A percentile compares a stretch with the other conserved stretches of the same genome.
Conservation (phyloP, 2,329 filamentous ascomycete species). For the Acrocalymma vagum region DNA sequence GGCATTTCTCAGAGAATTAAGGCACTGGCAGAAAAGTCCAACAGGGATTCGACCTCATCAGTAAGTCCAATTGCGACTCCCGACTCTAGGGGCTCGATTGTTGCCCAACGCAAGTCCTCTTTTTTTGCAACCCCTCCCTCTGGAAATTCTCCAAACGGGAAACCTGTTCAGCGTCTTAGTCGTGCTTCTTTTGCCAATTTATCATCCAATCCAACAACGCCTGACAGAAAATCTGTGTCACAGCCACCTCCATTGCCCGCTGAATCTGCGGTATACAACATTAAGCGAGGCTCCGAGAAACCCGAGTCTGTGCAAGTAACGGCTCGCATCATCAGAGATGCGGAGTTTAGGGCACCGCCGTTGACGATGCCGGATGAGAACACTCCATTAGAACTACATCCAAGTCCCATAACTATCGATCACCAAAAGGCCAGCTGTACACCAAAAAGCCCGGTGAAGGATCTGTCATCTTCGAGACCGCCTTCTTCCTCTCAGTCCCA, state of each 20-base stretch:
- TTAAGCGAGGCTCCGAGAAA: constrained; percentile 49
- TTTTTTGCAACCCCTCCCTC: constrained; percentile 46
- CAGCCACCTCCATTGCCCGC: constrained; percentile 27
- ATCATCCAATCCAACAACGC: constrained; percentile 34
- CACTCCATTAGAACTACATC: constrained; percentile 59
- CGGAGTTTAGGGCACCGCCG: constrained; percentile 43
- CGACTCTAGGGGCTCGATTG: constrained; percentile 36
- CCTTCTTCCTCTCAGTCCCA: constrained; percentile 41
- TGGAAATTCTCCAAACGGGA: constrained; percentile 34
- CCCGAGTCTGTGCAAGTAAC: constrained; percentile 89
- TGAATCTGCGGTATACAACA: constrained; percentile 49
- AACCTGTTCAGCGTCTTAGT: constrained; percentile 37
- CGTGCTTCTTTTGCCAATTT: constrained; percentile 36
- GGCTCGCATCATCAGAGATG: constrained; percentile 80
- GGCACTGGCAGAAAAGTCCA: constrained; percentile 80
- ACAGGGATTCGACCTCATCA: constrained; percentile 53
- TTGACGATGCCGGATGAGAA: constrained; percentile 58
- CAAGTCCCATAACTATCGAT: constrained; percentile 71
- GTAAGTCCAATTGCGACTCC: constrained; percentile 33
- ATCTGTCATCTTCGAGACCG: constrained; percentile 40
- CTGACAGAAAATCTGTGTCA: constrained; percentile 31
- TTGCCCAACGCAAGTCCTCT: constrained; percentile 49
- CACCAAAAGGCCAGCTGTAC: constrained; percentile 56
- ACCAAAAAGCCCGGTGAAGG: constrained; percentile 28
- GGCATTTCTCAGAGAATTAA: constrained; percentile 96